Conservation (phyloP, 371 early-diverging fungal species). For the Mucor indicus region DNA sequence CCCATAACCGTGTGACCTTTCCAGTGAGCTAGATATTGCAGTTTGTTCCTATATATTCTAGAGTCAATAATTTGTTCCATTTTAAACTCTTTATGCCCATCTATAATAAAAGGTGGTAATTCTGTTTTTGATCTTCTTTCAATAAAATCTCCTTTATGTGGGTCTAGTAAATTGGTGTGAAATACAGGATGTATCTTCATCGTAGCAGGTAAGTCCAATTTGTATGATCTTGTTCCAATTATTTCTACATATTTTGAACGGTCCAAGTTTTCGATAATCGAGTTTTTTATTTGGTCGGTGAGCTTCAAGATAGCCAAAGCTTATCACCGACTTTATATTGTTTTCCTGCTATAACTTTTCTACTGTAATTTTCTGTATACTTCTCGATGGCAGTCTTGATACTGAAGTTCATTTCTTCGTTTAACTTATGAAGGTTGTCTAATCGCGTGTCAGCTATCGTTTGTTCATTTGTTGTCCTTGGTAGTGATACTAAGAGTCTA, state of each 20-base stretch:
- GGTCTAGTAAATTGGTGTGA: conserved; percentile 27
- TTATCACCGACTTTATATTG: conserved; percentile 17
- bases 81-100: conserved; percentile 29
- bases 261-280: conserved; percentile 20
- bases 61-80: conserved; percentile 30
- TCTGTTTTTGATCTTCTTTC: conserved; percentile 13
- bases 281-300: conserved; percentile 16
- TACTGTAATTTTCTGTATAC: too few species aligned
- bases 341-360: not conserved
- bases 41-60: not conserved
- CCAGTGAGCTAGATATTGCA: conserved; percentile 34
- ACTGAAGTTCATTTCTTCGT: conserved; percentile 2
- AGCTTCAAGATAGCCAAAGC: conserved; percentile 25
- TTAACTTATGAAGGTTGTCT: not conserved
- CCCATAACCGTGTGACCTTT: conserved; percentile 2
- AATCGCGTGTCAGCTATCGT: not conserved
- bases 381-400: too few species aligned
- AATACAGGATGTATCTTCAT: conserved; percentile 38
- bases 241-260: conserved; percentile 18
- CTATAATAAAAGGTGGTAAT: conserved; percentile 24
- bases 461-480: conserved; percentile 1
- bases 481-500: conserved; percentile 5
- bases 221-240: conserved; percentile 15
- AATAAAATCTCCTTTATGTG: conserved; percentile 6
- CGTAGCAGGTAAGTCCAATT: conserved; percentile 15